A percentile compares a stretch with the other conserved stretches of the same genome.
These are phyloP conservation scores for Stereum hirsutum DNA, from an alignment of 1,284 basidiomycete genomes.

Conservation along the genomic window DNA sequence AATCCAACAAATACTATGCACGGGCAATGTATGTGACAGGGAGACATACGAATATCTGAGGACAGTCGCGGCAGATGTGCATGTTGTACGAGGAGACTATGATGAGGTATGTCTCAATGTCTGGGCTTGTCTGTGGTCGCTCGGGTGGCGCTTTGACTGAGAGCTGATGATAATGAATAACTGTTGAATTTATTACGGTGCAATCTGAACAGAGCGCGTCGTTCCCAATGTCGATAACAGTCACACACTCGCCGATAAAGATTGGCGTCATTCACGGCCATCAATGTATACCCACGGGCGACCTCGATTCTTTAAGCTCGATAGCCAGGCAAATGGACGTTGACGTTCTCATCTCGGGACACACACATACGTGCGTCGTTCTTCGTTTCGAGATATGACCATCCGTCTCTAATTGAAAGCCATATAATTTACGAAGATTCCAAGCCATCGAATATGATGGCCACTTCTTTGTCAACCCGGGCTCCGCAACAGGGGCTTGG, in stretches of 20 bases:
- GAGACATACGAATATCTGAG: constrained; percentile 98
- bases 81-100: constrained; percentile 90
- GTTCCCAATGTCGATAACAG: constrained; percentile 78
- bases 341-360: constrained; percentile 89
- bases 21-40: constrained; percentile 95
- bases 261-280: constrained; percentile 95
- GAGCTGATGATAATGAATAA: constrained; percentile 1
- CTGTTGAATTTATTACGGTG: no score
- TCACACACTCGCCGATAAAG: constrained; percentile 81
- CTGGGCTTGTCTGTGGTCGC: not conserved
- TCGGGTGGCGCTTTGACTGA: not conserved
- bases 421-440: constrained; percentile 51
- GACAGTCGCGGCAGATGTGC: constrained; percentile 92
- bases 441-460: constrained; percentile 89
- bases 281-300: constrained; percentile 89
- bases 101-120: constrained; percentile 63
- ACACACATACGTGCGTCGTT: constrained; percentile 79
- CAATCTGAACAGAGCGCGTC: constrained; percentile 31
- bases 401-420: not conserved
- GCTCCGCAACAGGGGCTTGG: constrained; percentile 94
- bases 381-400: not conserved
- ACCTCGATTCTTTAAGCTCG: constrained; percentile 80
- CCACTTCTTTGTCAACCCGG: constrained; percentile 94
- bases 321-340: constrained; percentile 96
- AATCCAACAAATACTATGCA: constrained; percentile 97